Conservation (phyloP, 495 filamentous ascomycete species). For the Pseudevernia furfuracea region DNA sequence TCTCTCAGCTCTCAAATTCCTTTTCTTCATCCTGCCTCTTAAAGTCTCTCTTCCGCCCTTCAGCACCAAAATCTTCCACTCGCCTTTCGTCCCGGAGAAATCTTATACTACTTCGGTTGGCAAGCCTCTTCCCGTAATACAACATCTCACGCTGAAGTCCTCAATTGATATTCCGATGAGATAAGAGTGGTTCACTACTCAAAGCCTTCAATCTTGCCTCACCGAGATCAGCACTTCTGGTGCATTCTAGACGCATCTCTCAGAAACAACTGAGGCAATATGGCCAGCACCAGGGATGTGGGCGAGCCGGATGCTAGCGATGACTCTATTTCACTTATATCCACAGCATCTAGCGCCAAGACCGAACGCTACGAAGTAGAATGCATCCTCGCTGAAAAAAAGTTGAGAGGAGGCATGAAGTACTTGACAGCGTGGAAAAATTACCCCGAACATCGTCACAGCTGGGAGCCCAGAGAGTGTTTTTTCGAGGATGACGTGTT, state of each 20-base stretch:
- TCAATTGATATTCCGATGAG: background rate
- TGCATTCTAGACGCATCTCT: background rate
- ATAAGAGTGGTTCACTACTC: background rate
- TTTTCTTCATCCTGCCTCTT: background rate
- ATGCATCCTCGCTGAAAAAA: slow-evolving; percentile 43
- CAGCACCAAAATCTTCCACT: background rate
- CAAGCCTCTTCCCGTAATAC: background rate
- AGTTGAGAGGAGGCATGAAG: slow-evolving; percentile 31
- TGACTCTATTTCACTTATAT: slow-evolving; percentile 56
- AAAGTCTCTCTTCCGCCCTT: background rate
- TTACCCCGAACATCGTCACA: slow-evolving; percentile 50
- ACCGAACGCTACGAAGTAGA: slow-evolving; percentile 40
- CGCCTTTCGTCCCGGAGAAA: background rate
- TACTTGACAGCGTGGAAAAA: slow-evolving; percentile 63
- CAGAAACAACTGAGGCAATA: background rate
- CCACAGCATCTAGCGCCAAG: slow-evolving; percentile 41
- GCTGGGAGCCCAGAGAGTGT: slow-evolving; percentile 56
- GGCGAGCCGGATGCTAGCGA: slow-evolving; percentile 28
- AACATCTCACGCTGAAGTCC: background rate
- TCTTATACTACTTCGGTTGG: background rate
- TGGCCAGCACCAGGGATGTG: background rate
- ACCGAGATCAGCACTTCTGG: background rate
- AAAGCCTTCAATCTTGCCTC: background rate
- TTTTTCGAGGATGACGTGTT: slow-evolving; percentile 45
- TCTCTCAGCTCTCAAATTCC: background rate